Evolutionary conservation across 2,329 filamentous ascomycete genomes (phyloP), one percentile per base, ranked within the genome.

Genomic region (Zasmidium citrigriseum): DNA sequence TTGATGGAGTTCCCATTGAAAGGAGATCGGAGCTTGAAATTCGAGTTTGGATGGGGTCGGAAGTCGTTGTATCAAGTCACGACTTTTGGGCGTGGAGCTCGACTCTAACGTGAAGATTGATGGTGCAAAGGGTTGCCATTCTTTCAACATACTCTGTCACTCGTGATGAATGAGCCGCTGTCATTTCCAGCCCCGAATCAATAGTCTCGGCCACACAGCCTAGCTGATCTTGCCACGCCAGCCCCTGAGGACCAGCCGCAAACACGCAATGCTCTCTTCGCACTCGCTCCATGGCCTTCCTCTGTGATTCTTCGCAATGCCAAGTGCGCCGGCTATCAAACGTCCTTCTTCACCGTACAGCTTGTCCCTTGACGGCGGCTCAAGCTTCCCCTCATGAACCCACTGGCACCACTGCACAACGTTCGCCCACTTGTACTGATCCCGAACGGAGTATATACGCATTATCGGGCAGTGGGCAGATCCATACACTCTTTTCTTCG

Each of bases 21-120:
- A 58, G 55, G 55, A 57, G 55, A 46, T 46, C n/a, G 52, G 34
- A 41, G 34, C 34, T 41, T 41, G 34, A 41, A 41, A 41, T 41
- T 41, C 34, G 34, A 41, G 34, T 16, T 41, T 29, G 27, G 34
- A n/a, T 41, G 14, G 14, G 7, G 34, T n/a, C 34, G 5, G 16
- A 41, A 41, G 34, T 41, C 34, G 34, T 41, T 41, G 34, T 41
- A 41, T 41, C 34, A 41, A n/a, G 16, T 41, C 34, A 41, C 34
- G 34, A 41, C 34, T 41, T 41, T 41, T 9, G 34, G n/a, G n/a
- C n/a, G n/a, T n/a, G n/a, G n/a, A n/a, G n/a, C n/a, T n/a, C n/a
- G n/a, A n/a, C n/a, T n/a, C n/a, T n/a, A n/a, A n/a, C n/a, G n/a
- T n/a, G n/a, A n/a, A n/a, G n/a, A n/a, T n/a, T n/a, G n/a, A n/a